Conservation (phyloP, 73 alveolate species). For the Paramecium bursaria region DNA sequence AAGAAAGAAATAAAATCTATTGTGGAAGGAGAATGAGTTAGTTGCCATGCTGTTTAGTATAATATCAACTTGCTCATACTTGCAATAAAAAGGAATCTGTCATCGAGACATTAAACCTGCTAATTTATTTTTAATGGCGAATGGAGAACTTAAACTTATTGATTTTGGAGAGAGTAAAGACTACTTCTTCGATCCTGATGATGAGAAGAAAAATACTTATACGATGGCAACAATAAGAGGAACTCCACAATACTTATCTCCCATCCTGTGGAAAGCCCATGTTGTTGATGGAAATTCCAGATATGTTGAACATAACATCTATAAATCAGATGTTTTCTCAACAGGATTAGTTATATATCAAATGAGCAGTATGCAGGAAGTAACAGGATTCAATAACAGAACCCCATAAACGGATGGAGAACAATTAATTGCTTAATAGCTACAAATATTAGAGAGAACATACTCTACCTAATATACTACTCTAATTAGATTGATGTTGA, state of each 20-base stretch:
- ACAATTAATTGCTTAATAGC: constrained; percentile 81
- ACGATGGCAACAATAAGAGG: constrained; percentile 97
- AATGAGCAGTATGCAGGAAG: constrained; percentile 94
- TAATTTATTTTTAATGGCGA: constrained; percentile 84
- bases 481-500: constrained; percentile 87
- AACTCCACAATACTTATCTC: constrained; percentile 95
- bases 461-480: constrained; percentile 79
- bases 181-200: constrained; percentile 90
- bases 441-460: constrained; percentile 72
- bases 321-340: constrained; percentile 95
- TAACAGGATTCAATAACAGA: constrained; percentile 92
- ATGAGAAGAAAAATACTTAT: constrained; percentile 88
- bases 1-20: constrained; percentile 81
- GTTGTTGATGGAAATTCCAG: constrained; percentile 95
- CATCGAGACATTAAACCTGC: constrained; percentile 97
- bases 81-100: constrained; percentile 89
- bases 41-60: constrained; percentile 88
- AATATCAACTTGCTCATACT: constrained; percentile 87
- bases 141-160: constrained; percentile 92
- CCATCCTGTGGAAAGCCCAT: constrained; percentile 96
- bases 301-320: constrained; percentile 93
- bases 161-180: constrained; percentile 98
- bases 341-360: constrained; percentile 92
- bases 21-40: constrained; percentile 90
- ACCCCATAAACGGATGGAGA: constrained; percentile 91